phyloP scores from a whole-genome alignment of 2,329 filamentous ascomycete genomes.

The Talaromyces sp. region DNA sequence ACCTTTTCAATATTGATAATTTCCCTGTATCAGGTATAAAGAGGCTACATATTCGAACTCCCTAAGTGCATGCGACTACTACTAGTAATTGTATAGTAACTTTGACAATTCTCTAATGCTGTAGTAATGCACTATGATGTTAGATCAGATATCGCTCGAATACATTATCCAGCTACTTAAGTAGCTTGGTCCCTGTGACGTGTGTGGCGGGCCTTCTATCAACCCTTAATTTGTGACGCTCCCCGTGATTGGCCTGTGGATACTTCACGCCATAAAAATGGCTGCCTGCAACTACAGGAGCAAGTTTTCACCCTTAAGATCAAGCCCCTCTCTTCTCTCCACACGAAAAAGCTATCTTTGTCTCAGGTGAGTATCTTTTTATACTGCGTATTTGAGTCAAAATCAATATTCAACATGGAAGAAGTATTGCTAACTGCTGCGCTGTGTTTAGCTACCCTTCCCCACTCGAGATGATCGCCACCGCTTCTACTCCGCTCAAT shows the following conservation, averaged over 20 bases:
- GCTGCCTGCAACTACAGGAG: slow-evolving; percentile 11
- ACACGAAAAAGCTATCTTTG: not conserved
- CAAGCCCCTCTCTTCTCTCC: not conserved
- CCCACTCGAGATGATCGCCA: slow-evolving; percentile 16
- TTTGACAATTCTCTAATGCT: too few species aligned
- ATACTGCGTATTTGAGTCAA: not conserved
- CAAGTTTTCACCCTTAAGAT: not conserved
- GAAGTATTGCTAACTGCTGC: too few species aligned
- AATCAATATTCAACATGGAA: not conserved
- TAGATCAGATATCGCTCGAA: too few species aligned
- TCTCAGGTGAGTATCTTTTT: not conserved
- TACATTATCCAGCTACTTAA: not conserved
- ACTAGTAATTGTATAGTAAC: too few species aligned
- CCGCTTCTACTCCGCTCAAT: slow-evolving; percentile 32
- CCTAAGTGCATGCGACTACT: too few species aligned
- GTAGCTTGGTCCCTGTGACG: slow-evolving; percentile 12
- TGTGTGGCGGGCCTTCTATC: slow-evolving; percentile 7
- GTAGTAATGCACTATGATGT: too few species aligned
- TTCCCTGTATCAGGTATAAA: too few species aligned
- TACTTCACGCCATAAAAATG: slow-evolving; percentile 6
- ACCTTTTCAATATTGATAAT: too few species aligned
- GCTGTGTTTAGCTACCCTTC: not conserved
- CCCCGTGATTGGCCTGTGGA: slow-evolving; percentile 1
- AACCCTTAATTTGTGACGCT: not conserved
- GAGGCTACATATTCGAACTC: not conserved